Evolutionary conservation across 2,329 filamentous ascomycete species (phyloP).

Genomic region (Phialemonium atrogriseum): DNA sequence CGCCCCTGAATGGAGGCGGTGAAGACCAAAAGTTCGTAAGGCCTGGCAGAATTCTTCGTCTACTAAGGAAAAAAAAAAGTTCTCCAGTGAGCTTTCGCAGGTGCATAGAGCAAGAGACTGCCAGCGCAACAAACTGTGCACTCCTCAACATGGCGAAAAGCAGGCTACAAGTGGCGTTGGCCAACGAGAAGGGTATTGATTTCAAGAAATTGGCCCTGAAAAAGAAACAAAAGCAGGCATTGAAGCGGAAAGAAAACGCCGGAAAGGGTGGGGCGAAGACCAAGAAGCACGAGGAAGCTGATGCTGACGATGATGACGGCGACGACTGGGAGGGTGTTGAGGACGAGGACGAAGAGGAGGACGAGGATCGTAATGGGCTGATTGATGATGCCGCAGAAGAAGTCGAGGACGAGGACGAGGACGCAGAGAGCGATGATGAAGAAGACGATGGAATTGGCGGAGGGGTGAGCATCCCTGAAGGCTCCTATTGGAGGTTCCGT

Average conservation of each 20-base stretch:
- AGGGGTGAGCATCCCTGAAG: constrained; percentile 4
- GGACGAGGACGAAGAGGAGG: constrained; percentile 26
- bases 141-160: constrained; percentile 19
- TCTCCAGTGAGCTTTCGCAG: too few relatives aligned
- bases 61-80: too few relatives aligned
- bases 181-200: constrained; percentile 45
- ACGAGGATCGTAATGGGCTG: constrained; percentile 15
- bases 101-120: too few relatives aligned
- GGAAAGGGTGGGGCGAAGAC: constrained; percentile 10
- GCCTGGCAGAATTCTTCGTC: too few relatives aligned
- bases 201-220: constrained; percentile 42
- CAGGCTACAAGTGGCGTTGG: constrained; percentile 45
- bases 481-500: not conserved
- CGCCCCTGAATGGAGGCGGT: too few relatives aligned
- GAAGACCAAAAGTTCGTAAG: too few relatives aligned
- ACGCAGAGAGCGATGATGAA: constrained; percentile 16
- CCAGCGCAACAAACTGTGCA: not conserved
- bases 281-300: constrained; percentile 16
- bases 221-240: constrained; percentile 34
- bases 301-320: constrained; percentile 14
- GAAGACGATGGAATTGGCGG: constrained; percentile 17
- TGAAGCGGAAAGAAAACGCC: constrained; percentile 28
- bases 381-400: constrained; percentile 19
- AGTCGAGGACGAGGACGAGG: constrained; percentile 27
- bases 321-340: constrained; percentile 29